phyloP scores from a whole-genome alignment of 2,329 filamentous ascomycete species.

The Talaromyces sp. region DNA sequence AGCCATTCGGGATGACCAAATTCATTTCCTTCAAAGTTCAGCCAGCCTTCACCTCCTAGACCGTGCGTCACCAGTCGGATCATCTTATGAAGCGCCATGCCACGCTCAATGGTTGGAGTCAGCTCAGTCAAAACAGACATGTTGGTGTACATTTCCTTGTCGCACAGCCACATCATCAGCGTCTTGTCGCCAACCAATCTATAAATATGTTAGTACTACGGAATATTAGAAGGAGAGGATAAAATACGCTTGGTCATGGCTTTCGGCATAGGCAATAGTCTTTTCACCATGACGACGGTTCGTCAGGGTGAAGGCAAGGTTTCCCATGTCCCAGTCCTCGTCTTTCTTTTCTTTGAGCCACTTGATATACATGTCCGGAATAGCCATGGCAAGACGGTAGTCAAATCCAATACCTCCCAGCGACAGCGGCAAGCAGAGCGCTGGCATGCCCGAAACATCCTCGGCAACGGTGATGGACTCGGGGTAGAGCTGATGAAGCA shows the following conservation, averaged over 20 bases:
- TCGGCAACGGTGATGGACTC: slow-evolving; percentile 88
- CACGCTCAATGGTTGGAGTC: slow-evolving; percentile 82
- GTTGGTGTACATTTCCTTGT: slow-evolving; percentile 95
- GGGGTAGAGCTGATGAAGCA: slow-evolving; percentile 88
- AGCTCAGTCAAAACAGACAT: slow-evolving; percentile 85
- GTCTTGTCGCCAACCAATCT: slow-evolving; percentile 89
- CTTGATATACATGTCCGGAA: slow-evolving; percentile 99
- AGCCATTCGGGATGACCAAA: slow-evolving; percentile 99
- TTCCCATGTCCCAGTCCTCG: slow-evolving; percentile 83
- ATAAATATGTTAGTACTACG: slow-evolving; percentile 8
- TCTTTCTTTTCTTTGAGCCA: slow-evolving; percentile 91
- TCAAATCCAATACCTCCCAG: slow-evolving; percentile 94
- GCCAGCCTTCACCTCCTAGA: slow-evolving; percentile 90
- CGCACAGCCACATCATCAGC: slow-evolving; percentile 96
- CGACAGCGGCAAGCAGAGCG: slow-evolving; percentile 78
- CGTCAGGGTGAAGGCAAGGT: slow-evolving; percentile 78
- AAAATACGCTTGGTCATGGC: slow-evolving; percentile 92
- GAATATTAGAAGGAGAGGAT: not conserved
- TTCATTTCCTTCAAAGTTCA: slow-evolving; percentile 98
- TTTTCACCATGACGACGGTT: slow-evolving; percentile 95
- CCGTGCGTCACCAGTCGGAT: slow-evolving; percentile 88
- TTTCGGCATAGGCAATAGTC: slow-evolving; percentile 96
- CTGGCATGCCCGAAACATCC: slow-evolving; percentile 97
- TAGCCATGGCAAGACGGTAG: slow-evolving; percentile 94
- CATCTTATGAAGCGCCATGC: slow-evolving; percentile 93